Evolutionary conservation across 208 protist genomes (phyloP).

Genomic region (Crithidia bombi): DNA sequence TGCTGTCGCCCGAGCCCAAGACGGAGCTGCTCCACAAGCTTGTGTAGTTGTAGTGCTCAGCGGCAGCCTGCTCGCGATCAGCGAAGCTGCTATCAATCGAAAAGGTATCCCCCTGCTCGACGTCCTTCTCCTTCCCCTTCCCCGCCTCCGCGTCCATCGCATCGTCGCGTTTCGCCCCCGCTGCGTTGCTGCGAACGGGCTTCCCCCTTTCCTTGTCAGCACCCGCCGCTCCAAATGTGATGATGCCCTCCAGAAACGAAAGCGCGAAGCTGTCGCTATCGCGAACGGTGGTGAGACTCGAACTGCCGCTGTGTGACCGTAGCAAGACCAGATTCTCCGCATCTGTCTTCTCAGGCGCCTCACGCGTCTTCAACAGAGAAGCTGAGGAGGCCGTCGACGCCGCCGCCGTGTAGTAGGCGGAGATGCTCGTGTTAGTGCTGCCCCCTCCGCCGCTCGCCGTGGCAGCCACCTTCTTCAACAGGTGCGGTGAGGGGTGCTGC

Average conservation of each 20-base stretch:
- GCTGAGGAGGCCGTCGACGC: background rate
- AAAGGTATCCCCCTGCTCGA: background rate
- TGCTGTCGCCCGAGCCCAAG: background rate
- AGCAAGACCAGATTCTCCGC: too few relatives aligned
- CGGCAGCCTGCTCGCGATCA: background rate
- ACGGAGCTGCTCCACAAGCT: slow-evolving; percentile 10
- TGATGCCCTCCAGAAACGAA: background rate
- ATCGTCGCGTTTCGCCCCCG: background rate
- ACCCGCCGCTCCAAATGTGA: too few relatives aligned
- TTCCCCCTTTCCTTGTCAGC: too few relatives aligned
- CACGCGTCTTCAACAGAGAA: too few relatives aligned
- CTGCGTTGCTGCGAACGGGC: too few relatives aligned
- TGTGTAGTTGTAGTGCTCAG: slow-evolving; percentile 3
- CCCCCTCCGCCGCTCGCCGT: background rate
- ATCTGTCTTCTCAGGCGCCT: too few relatives aligned
- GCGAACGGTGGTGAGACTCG: background rate
- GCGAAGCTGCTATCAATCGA: slow-evolving; percentile 16
- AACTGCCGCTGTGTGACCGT: background rate
- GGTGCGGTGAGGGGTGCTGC: slow-evolving; percentile 1
- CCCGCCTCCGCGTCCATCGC: background rate
- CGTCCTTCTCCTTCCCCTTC: background rate
- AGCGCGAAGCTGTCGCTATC: slow-evolving; percentile 17
- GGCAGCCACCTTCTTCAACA: background rate
- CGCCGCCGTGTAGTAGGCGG: slow-evolving; percentile 1
- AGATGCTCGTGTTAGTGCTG: slow-evolving; percentile 2